phyloP scores from a whole-genome alignment of 306 rosid genomes.

The Elaeagnus macrophylla region DNA sequence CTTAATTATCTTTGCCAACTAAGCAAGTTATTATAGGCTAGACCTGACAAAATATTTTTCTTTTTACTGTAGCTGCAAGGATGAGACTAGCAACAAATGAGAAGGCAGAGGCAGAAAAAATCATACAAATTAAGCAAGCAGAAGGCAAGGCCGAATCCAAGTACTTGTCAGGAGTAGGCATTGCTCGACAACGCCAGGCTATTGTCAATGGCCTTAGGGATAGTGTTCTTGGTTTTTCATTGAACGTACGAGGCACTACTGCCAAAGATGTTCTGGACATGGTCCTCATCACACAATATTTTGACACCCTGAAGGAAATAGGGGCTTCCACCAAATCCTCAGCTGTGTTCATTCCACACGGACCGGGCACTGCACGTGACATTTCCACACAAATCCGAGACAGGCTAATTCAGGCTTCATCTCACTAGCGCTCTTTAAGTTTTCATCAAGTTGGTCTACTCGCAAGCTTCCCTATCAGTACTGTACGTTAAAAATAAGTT shows the following conservation, averaged over 20 bases:
- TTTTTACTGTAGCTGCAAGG: slow-evolving; percentile 12
- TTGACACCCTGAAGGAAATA: slow-evolving; percentile 77
- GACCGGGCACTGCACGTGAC: slow-evolving; percentile 18
- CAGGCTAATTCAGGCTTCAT: slow-evolving; percentile 14
- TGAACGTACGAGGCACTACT: slow-evolving; percentile 18
- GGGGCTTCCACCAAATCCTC: slow-evolving; percentile 69
- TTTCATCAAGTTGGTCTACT: too few species aligned
- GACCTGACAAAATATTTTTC: background rate
- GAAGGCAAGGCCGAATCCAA: slow-evolving; percentile 21
- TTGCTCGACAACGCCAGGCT: slow-evolving; percentile 24
- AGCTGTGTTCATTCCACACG: slow-evolving; percentile 74
- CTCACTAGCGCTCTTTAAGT: background rate
- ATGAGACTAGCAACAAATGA: slow-evolving; percentile 23
- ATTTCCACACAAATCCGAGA: slow-evolving; percentile 15
- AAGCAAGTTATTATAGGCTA: too few species aligned
- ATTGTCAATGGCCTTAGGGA: slow-evolving; percentile 21
- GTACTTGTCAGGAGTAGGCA: slow-evolving; percentile 18
- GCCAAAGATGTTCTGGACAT: slow-evolving; percentile 45
- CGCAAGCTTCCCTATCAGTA: too few species aligned
- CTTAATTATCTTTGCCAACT: background rate
- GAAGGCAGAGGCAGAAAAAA: slow-evolving; percentile 20
- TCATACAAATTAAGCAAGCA: slow-evolving; percentile 17
- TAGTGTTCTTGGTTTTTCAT: slow-evolving; percentile 17
- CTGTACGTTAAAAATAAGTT: too few species aligned
- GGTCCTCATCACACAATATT: slow-evolving; percentile 73